Evolutionary conservation across 2,329 filamentous ascomycete species (phyloP).

Genomic region (Scolecobasidium constrictum): DNA sequence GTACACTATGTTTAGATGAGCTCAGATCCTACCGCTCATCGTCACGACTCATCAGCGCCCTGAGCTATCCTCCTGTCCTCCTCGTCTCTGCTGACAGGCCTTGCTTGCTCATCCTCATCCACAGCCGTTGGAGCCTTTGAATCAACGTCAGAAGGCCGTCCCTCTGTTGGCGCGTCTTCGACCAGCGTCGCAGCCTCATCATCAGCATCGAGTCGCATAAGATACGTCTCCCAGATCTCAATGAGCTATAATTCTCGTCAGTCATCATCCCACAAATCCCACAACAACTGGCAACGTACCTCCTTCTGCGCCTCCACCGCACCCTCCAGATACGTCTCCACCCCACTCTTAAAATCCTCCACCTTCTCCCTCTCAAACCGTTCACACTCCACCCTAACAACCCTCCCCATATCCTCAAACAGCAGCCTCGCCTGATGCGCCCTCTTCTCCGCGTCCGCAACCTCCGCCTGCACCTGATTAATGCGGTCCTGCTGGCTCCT

Average conservation of each 20-base stretch:
- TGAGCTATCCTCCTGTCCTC: not conserved
- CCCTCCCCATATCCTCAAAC: constrained; percentile 93
- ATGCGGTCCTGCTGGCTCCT: constrained; percentile 93
- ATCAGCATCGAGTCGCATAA: constrained; percentile 90
- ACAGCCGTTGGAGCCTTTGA: not conserved
- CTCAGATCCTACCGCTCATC: too few species aligned
- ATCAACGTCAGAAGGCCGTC: not conserved
- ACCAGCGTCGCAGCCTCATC: constrained; percentile 45
- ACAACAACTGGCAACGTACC: constrained; percentile 49
- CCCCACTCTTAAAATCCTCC: constrained; percentile 95
- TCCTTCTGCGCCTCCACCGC: constrained; percentile 98
- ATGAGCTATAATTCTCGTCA: constrained; percentile 39
- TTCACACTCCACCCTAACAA: constrained; percentile 86
- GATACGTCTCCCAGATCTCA: constrained; percentile 97
- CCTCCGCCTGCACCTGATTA: constrained; percentile 84
- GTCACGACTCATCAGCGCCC: not conserved
- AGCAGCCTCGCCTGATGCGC: constrained; percentile 81
- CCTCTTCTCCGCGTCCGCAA: constrained; percentile 87
- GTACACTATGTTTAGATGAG: too few species aligned
- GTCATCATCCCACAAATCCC: constrained; percentile 5
- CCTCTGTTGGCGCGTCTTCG: not conserved
- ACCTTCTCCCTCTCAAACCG: constrained; percentile 96
- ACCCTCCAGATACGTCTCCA: constrained; percentile 95
- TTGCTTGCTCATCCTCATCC: not conserved
- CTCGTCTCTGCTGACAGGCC: not conserved